Conservation (phyloP, 371 early-diverging fungal species). For the Mortierella sp. region DNA sequence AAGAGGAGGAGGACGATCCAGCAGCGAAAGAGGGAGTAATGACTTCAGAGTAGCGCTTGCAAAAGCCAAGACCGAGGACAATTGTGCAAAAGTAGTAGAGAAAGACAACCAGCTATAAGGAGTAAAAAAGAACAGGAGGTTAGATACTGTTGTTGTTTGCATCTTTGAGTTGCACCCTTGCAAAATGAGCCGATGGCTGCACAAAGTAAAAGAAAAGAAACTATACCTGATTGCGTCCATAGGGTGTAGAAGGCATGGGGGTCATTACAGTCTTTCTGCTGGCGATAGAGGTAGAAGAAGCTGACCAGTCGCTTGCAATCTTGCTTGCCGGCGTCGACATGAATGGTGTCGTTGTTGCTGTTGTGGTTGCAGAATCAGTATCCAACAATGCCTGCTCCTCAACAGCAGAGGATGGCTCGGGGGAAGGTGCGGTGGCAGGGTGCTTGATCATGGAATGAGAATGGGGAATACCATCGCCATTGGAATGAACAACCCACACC, state of each 20-base stretch:
- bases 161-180: neutral
- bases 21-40: neutral
- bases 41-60: constrained; percentile 8
- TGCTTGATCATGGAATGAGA: neutral
- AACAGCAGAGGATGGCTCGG: neutral
- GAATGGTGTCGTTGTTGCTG: neutral
- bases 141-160: neutral
- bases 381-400: neutral
- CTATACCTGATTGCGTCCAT: constrained; percentile 23
- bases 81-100: constrained; percentile 25
- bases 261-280: neutral
- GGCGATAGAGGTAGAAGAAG: neutral
- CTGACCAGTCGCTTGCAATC: constrained; percentile 11
- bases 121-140: constrained; percentile 5
- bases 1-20: neutral
- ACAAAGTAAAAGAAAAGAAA: neutral
- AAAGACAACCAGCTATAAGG: constrained; percentile 11
- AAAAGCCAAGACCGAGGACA: constrained; percentile 23
- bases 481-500: constrained; percentile 44
- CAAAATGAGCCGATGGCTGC: neutral
- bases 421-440: neutral
- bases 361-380: neutral
- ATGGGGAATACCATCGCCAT: neutral
- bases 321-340: neutral
- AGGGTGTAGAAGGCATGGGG: constrained; percentile 13